These are phyloP conservation scores for Sphagnum fallax DNA, from an alignment of 228 moss, liverwort and hornwort genomes.

Conservation along the genomic window DNA sequence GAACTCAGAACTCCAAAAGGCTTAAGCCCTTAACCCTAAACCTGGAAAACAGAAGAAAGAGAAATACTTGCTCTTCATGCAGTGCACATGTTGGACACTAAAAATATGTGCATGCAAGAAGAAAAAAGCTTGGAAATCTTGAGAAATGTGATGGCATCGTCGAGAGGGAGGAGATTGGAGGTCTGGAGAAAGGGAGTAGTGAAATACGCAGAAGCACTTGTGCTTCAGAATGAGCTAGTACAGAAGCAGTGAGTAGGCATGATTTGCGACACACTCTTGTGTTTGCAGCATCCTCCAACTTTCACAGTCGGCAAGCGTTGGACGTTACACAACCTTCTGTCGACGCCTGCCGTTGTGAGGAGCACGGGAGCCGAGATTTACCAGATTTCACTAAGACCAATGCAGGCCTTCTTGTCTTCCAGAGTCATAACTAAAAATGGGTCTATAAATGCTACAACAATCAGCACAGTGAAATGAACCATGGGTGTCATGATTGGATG, in stretches of 20 bases:
- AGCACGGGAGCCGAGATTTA: conserved; percentile 52
- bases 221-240: conserved; percentile 43
- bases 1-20: too few relatives aligned
- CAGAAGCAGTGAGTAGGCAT: conserved; percentile 49
- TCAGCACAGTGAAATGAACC: too few relatives aligned
- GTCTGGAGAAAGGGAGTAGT: conserved; percentile 64
- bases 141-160: conserved; percentile 3
- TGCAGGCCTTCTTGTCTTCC: too few relatives aligned
- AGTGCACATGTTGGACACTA: too few relatives aligned
- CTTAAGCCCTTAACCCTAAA: too few relatives aligned
- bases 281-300: conserved; percentile 74
- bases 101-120: neutral
- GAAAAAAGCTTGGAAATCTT: neutral
- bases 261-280: conserved; percentile 40
- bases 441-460: too few relatives aligned
- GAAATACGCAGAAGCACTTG: conserved; percentile 40
- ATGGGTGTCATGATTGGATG: too few relatives aligned
- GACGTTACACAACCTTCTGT: conserved; percentile 60
- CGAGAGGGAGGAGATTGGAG: conserved; percentile 21
- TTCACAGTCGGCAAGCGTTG: conserved; percentile 84
- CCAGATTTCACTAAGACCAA: neutral
- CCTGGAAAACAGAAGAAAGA: too few relatives aligned
- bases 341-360: conserved; percentile 30
- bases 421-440: too few relatives aligned
- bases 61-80: too few relatives aligned